Evolutionary conservation across 441 rosid genomes (phyloP), one percentile per base, ranked within the genome.

Genomic region (Aquilaria agallochum): DNA sequence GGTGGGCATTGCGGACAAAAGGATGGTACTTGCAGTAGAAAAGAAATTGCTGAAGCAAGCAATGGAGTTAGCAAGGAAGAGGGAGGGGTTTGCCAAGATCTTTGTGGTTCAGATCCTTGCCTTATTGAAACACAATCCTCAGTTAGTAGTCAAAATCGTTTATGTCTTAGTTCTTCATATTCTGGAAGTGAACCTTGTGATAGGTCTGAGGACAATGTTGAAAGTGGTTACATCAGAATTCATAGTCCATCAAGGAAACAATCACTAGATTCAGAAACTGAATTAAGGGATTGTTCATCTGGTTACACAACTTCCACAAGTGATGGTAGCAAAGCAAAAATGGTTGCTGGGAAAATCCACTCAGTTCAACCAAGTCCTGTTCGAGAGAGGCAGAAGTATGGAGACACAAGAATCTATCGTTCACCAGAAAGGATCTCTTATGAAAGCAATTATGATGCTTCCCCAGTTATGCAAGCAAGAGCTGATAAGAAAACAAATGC

Each of bases 141-240:
- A 69, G 74, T 27, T 63, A 70, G 75, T 55, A 74, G 74, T 47
- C 68, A 4, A 56, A 70, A 73, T 73, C 68, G 63, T 69, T 63
- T 74, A 66, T 72, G 76, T 72, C 78, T 72, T 52, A 64, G 71
- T 56, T 50, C 75, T 47, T 83, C 90, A 11, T 72, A 50, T 62
- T 81, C 79, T 71, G 80, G 36, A 65, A 77, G 76, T 45, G 77
- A 70, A 60, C 68, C 57, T 57, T 79, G 79, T 60, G 69, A 31
- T 5, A n/a, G 72, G 69, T 79, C 75, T 13, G 61, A 63, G 62
- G 78, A 63, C 36, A 68, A 74, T 50, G 52, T 68, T 63, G 42
- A 53, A 65, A 66, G 46, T 73, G 74, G 51, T 63, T 67, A 60
- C 27, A 46, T 58, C 54, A 72, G 58, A 64, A 70, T 69, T 53